phyloP scores from a whole-genome alignment of 176 grass and related monocot genomes.

The Chloris gayana region DNA sequence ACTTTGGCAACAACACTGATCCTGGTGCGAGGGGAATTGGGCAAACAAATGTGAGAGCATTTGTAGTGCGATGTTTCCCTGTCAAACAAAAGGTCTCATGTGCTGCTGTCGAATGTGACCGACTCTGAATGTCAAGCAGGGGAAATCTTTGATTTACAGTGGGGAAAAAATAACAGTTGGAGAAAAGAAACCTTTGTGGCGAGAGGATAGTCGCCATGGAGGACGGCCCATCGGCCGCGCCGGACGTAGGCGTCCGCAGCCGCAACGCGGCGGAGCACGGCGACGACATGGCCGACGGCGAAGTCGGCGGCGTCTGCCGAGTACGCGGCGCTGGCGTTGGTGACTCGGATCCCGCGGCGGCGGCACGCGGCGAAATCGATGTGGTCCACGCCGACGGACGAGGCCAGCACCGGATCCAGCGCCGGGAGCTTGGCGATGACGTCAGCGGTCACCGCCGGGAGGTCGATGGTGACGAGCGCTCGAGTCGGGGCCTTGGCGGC shows the following conservation, averaged over 20 bases:
- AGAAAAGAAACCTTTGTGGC: conserved; percentile 41
- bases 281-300: conserved; percentile 53
- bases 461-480: too few relatives aligned
- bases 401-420: conserved; percentile 44
- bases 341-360: conserved; percentile 43
- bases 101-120: too few relatives aligned
- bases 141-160: too few relatives aligned
- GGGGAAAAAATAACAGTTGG: too few relatives aligned
- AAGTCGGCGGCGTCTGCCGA: conserved; percentile 46
- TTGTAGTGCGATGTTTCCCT: too few relatives aligned
- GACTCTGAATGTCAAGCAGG: too few relatives aligned
- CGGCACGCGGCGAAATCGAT: conserved; percentile 51
- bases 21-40: too few relatives aligned
- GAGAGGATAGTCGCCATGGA: conserved; percentile 30
- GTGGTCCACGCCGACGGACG: conserved; percentile 57
- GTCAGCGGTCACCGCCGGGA: too few relatives aligned
- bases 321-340: conserved; percentile 44
- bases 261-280: conserved; percentile 45
- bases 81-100: too few relatives aligned
- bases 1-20: too few relatives aligned
- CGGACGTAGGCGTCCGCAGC: conserved; percentile 44
- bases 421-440: conserved; percentile 34
- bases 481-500: too few relatives aligned
- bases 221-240: conserved; percentile 46
- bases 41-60: too few relatives aligned